A percentile compares a stretch with the other conserved stretches of the same genome.
phyloP scores from a whole-genome alignment of 148 eudicot genomes.

The Agrostemma githago region DNA sequence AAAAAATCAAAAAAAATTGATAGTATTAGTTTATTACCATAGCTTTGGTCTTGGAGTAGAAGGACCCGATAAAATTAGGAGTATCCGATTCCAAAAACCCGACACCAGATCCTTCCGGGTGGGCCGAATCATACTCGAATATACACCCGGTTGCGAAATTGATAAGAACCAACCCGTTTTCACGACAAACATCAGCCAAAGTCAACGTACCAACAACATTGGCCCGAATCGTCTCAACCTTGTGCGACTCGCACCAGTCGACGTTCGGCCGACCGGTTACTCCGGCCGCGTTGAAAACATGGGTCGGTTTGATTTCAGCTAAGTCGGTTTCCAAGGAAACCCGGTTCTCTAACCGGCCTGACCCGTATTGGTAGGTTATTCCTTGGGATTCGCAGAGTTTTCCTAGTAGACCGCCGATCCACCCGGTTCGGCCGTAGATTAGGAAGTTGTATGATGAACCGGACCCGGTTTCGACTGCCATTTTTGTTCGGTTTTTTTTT shows the following conservation, averaged over 20 bases:
- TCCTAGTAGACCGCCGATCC: slow-evolving; percentile 79
- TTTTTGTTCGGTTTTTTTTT: too few relatives aligned
- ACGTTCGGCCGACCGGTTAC: slow-evolving; percentile 89
- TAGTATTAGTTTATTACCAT: slow-evolving; percentile 44
- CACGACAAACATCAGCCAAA: slow-evolving; percentile 67
- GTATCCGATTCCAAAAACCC: slow-evolving; percentile 81
- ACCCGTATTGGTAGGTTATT: slow-evolving; percentile 53
- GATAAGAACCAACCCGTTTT: slow-evolving; percentile 44
- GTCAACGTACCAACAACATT: slow-evolving; percentile 78
- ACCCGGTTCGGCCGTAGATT: slow-evolving; percentile 83
- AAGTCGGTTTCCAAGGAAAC: slow-evolving; percentile 46
- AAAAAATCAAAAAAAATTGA: not conserved
- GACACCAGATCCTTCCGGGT: slow-evolving; percentile 58
- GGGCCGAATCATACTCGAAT: slow-evolving; percentile 66
- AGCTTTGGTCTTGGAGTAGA: slow-evolving; percentile 88
- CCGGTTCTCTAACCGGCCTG: slow-evolving; percentile 69
- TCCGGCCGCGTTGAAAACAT: slow-evolving; percentile 88
- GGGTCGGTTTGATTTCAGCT: slow-evolving; percentile 46
- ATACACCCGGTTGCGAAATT: slow-evolving; percentile 86
- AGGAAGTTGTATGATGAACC: slow-evolving; percentile 50
- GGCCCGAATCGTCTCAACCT: slow-evolving; percentile 76
- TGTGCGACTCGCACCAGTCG: slow-evolving; percentile 79
- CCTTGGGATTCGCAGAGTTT: slow-evolving; percentile 56
- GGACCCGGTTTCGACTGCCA: slow-evolving; percentile 27
- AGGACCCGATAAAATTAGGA: slow-evolving; percentile 70